Evolutionary conservation across 2,329 filamentous ascomycete species (phyloP), one percentile per base, ranked within the genome.

Genomic region (Phyllosticta paracitricarpa): DNA sequence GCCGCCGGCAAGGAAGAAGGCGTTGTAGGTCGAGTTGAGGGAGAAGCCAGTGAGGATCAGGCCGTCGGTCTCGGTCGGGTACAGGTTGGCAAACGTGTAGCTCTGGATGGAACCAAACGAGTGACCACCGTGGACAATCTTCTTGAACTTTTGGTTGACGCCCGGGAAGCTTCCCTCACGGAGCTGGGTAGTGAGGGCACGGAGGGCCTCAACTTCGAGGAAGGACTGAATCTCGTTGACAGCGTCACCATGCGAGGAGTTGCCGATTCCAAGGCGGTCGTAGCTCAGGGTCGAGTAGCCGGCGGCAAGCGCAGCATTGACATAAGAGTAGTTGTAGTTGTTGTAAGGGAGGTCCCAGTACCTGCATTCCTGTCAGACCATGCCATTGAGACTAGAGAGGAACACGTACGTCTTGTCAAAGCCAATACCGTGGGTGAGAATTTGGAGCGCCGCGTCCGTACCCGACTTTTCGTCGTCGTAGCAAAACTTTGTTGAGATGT

Each of bases 271-370:
- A 5, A 86, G 78, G 19, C 85, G 82, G 71, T 88, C 84, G 71
- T 80, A 85, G 9, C 78, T 73, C 54, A 88, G 78, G 2, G 84
- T 86, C 33, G 79, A 82, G 74, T 82, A 87, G 51, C 81, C 81
- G 51, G 79, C 65, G 52, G 77, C 79, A 1, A 85, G 76, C 1
- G 85, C 84, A 12, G 72, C 71, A 55, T 81, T 75, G 28, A 83
- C 77, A 69, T 88, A 88, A 67, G 79, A 84, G 74, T 88, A 87
- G 68, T 85, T 83, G 75, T 78, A 81, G 66, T 79, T 74, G 68
- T 83, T 78, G 72, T 76, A 81, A 0, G 82, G 70, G 10, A 82
- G 70, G 68, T 88, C 83, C 84, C 84, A 88, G 75, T 87, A 88
- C 54, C 76, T 81, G 56, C 7, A n/a, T n/a, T 17, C 12, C 6